These are phyloP conservation scores for Candolleomyces aberdarensis DNA, from an alignment of 768 basidiomycete genomes.

Conservation along the genomic window DNA sequence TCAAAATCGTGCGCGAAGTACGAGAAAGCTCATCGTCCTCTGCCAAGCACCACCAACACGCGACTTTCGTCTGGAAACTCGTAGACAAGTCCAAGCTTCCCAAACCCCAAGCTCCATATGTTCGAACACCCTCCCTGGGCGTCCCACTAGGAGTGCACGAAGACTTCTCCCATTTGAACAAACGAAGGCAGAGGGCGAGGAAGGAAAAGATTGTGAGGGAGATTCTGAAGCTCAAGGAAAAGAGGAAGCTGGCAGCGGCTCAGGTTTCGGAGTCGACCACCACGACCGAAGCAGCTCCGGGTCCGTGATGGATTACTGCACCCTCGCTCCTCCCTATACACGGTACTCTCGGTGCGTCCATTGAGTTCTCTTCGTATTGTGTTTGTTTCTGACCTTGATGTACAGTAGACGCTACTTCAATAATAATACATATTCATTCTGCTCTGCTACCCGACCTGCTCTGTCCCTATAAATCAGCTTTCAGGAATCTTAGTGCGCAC, in stretches of 20 bases:
- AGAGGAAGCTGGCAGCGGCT: not conserved
- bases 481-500: not conserved
- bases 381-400: too few relatives aligned
- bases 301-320: not conserved
- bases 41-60: conserved; percentile 7
- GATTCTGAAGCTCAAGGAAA: conserved; percentile 31
- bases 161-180: conserved; percentile 58
- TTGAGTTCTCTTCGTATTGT: too few relatives aligned
- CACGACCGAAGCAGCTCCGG: not conserved
- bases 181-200: conserved; percentile 46
- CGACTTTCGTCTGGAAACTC: conserved; percentile 15
- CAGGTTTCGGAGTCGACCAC: not conserved
- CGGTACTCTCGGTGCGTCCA: not conserved
- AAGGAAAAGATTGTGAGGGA: conserved; percentile 37
- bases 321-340: not conserved
- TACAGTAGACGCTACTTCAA: too few relatives aligned
- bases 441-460: too few relatives aligned
- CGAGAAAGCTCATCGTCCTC: conserved; percentile 20
- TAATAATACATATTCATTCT: too few relatives aligned
- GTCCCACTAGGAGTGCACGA: conserved; percentile 43
- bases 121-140: conserved; percentile 25
- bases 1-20: conserved; percentile 40
- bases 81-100: conserved; percentile 9
- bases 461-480: not conserved
- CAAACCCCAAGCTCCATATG: not conserved